Evolutionary conservation across 139 green algal species (phyloP).

Genomic region (Mychonastes homosphaera): DNA sequence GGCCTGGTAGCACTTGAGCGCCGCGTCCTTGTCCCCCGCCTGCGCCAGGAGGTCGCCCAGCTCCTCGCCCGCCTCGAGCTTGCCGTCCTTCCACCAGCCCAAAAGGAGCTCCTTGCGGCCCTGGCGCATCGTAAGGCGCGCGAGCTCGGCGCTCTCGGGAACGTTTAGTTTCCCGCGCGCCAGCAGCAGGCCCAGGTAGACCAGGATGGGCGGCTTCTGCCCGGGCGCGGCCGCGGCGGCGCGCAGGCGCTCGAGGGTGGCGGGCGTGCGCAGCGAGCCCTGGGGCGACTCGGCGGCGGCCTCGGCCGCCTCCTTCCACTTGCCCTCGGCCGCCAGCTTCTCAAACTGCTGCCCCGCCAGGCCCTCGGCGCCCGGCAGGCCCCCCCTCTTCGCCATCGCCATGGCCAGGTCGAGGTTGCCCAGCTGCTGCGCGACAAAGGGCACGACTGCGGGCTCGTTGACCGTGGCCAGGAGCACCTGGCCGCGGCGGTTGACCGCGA

Average conservation of each 20-base stretch:
- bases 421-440: slow-evolving; percentile 86
- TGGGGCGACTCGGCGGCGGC: slow-evolving; percentile 84
- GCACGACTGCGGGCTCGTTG: slow-evolving; percentile 87
- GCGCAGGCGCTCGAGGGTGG: slow-evolving; percentile 79
- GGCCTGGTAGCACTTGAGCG: slow-evolving; percentile 81
- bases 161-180: slow-evolving; percentile 84
- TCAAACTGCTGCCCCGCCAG: slow-evolving; percentile 94
- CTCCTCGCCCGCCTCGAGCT: slow-evolving; percentile 90
- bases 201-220: slow-evolving; percentile 88
- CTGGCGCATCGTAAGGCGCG: slow-evolving; percentile 85
- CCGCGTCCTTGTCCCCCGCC: slow-evolving; percentile 78
- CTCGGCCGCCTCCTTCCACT: slow-evolving; percentile 98
- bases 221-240: slow-evolving; percentile 66
- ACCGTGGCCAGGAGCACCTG: slow-evolving; percentile 88
- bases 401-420: slow-evolving; percentile 94
- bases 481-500: slow-evolving; percentile 82
- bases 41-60: slow-evolving; percentile 86
- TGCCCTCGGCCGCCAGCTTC: slow-evolving; percentile 58
- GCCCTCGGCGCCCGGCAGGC: slow-evolving; percentile 89
- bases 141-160: slow-evolving; percentile 87
- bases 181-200: slow-evolving; percentile 98
- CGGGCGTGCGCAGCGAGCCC: slow-evolving; percentile 22
- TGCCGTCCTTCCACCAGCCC: slow-evolving; percentile 92
- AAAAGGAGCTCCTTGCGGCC: slow-evolving; percentile 98
- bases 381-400: slow-evolving; percentile 77